Evolutionary conservation across 371 early-diverging fungal species (phyloP), one percentile per base, ranked within the genome.

Genomic region (Mucor plumbeus): DNA sequence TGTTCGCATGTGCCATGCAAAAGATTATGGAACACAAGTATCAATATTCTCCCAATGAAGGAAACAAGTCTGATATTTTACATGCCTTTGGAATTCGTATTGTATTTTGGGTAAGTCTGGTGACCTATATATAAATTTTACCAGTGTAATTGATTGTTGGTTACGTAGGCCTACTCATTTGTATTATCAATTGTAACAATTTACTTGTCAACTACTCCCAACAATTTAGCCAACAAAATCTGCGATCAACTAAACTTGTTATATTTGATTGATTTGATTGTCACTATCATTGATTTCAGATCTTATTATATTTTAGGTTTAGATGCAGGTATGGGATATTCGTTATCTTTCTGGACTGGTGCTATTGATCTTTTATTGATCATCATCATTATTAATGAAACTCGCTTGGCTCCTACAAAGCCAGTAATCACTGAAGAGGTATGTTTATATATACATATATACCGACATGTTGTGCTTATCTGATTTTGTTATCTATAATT

Each of bases 191-290:
- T 71, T 15, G 44, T 47, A 26, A 75, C 68, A 33, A 61, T 75
- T 1, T 41, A 41, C 11, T 41, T 74, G 19, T 74, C 81, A 6
- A 1, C 57, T 43, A 11, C 39, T 47, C 38, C 58, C 35, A 55
- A 7, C 55, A 55, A 14, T n/a, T 48, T 77, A 2, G 61, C 76
- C 11, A 63, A 76, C 63, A 68, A 39, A 0, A 71, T 80, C 11
- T 75, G 80, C 40, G 59, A 56, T 15, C 79, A 78, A 14, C 65
- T 84, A n/a, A 84, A 77, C 41, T 1, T 61, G 1, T 35, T 78
- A 3, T 81, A 78, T 58, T 7, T 57, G 8, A 43, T 63, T 5
- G 62, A 64, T 81, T 26, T 14, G 69, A 7, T 44, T 75, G 44
- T 63, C 54, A 9, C 19, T 76, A 54, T 79, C 19, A 79, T 79